Conservation (phyloP, 129 eudicot species). For the Chrysanthemum makinoi region DNA sequence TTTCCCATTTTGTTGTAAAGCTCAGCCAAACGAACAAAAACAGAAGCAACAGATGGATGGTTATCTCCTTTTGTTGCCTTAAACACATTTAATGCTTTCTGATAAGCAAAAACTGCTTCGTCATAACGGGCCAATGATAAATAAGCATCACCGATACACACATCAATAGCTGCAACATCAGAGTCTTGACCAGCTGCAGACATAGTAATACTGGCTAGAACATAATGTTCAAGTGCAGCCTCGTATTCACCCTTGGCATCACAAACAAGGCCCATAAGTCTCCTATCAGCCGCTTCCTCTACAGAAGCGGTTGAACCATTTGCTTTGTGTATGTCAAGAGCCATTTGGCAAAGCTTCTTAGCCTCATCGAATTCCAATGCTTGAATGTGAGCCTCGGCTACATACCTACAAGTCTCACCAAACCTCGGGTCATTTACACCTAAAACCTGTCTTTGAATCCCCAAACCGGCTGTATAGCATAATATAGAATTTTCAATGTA, state of each 20-base stretch:
- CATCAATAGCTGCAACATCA: slow-evolving; percentile 51
- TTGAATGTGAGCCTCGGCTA: slow-evolving; percentile 69
- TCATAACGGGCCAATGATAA: slow-evolving; percentile 66
- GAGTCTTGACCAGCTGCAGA: slow-evolving; percentile 49
- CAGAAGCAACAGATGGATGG: slow-evolving; percentile 74
- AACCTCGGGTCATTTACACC: slow-evolving; percentile 51
- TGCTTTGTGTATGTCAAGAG: slow-evolving; percentile 53
- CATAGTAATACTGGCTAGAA: slow-evolving; percentile 53
- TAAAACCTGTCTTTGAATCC: slow-evolving; percentile 47
- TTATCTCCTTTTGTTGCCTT: slow-evolving; percentile 74
- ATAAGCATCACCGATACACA: slow-evolving; percentile 62
- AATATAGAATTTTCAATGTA: slow-evolving; percentile 50
- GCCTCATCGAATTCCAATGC: slow-evolving; percentile 66
- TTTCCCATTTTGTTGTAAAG: slow-evolving; percentile 79
- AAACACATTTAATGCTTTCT: slow-evolving; percentile 66
- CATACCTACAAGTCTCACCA: slow-evolving; percentile 70
- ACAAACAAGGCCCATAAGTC: slow-evolving; percentile 66
- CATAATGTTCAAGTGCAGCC: slow-evolving; percentile 60
- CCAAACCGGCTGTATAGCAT: slow-evolving; percentile 39
- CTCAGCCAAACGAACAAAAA: slow-evolving; percentile 84
- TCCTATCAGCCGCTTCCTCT: slow-evolving; percentile 62
- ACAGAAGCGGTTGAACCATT: slow-evolving; percentile 39
- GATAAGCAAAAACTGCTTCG: slow-evolving; percentile 77
- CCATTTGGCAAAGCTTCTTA: slow-evolving; percentile 57
- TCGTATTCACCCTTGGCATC: slow-evolving; percentile 63